Evolutionary conservation across 139 green algal genomes (phyloP).

Genomic region (Raphidocelis subcapitata): DNA sequence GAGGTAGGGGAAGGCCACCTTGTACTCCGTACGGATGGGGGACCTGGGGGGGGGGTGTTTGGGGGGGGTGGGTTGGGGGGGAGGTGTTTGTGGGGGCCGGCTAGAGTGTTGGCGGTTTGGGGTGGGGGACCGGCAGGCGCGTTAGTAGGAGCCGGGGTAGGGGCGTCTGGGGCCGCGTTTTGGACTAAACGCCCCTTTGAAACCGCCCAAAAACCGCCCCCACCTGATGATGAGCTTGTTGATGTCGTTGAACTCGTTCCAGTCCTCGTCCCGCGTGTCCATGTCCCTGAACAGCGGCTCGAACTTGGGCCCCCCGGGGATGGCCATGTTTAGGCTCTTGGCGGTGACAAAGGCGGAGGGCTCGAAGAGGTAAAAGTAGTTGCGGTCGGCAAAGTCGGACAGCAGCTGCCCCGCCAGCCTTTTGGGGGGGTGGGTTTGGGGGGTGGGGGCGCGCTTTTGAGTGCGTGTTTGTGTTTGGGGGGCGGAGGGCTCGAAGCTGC

Average conservation of each 20-base stretch:
- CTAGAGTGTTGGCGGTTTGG: too few relatives aligned
- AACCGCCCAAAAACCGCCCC: too few relatives aligned
- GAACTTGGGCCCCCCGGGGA: slow-evolving; percentile 98
- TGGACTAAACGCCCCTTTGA: too few relatives aligned
- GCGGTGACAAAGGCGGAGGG: slow-evolving; percentile 49
- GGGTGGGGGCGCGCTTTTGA: too few relatives aligned
- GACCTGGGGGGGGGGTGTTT: slow-evolving; percentile 49
- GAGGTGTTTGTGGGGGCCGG: too few relatives aligned
- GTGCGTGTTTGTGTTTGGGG: too few relatives aligned
- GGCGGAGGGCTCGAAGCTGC: too few relatives aligned
- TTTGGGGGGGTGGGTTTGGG: background rate
- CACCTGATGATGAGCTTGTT: slow-evolving; percentile 99
- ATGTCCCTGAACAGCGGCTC: slow-evolving; percentile 98
- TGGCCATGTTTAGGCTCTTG: slow-evolving; percentile 94
- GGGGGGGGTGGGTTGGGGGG: background rate
- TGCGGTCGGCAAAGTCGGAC: slow-evolving; percentile 93
- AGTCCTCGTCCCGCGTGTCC: slow-evolving; percentile 94
- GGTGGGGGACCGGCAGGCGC: too few relatives aligned
- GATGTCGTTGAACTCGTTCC: slow-evolving; percentile 99
- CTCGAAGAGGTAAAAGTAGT: slow-evolving; percentile 99
- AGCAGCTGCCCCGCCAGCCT: slow-evolving; percentile 94
- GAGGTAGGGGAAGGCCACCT: slow-evolving; percentile 98
- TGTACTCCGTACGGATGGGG: slow-evolving; percentile 70
- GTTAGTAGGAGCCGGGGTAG: too few relatives aligned
- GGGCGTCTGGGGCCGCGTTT: too few relatives aligned